Conservation (phyloP, 257 asterid genomes). For the Solanum peruvianum region DNA sequence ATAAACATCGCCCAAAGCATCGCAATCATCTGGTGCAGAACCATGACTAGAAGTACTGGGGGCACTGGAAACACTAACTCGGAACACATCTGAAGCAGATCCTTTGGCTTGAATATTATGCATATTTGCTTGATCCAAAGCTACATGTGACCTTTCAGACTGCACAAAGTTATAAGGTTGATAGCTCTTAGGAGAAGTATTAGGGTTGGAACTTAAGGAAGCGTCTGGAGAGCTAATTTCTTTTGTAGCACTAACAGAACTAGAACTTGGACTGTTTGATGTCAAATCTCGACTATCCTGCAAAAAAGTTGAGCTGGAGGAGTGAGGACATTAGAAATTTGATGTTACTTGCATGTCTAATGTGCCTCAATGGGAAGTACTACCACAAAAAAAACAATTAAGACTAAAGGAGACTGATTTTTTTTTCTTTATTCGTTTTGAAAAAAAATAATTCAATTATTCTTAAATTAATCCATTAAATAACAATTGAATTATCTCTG, state of each 20-base stretch:
- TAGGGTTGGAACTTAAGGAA: constrained; percentile 42
- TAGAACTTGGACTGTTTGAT: constrained; percentile 64
- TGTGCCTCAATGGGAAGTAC: neutral
- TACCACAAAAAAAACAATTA: neutral
- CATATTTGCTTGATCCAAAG: constrained; percentile 67
- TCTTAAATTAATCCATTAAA: neutral
- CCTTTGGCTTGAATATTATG: constrained; percentile 82
- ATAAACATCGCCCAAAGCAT: constrained; percentile 82
- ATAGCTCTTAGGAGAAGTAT: constrained; percentile 51
- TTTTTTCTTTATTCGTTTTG: neutral
- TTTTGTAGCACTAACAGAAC: constrained; percentile 61
- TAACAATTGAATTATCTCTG: neutral
- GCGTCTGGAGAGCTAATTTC: constrained; percentile 61
- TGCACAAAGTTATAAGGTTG: constrained; percentile 29
- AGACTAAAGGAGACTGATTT: neutral
- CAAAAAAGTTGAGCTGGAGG: neutral
- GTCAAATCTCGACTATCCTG: constrained; percentile 9
- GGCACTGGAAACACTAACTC: constrained; percentile 93
- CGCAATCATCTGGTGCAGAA: constrained; percentile 87
- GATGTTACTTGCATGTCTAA: neutral
- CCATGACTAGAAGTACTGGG: constrained; percentile 97
- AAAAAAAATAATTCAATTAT: neutral
- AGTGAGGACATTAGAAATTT: neutral
- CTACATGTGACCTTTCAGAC: constrained; percentile 65
- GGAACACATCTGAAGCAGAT: constrained; percentile 71